Conservation (phyloP, 2,329 filamentous ascomycete species). For the Zelopaecilomyces penicillatus region DNA sequence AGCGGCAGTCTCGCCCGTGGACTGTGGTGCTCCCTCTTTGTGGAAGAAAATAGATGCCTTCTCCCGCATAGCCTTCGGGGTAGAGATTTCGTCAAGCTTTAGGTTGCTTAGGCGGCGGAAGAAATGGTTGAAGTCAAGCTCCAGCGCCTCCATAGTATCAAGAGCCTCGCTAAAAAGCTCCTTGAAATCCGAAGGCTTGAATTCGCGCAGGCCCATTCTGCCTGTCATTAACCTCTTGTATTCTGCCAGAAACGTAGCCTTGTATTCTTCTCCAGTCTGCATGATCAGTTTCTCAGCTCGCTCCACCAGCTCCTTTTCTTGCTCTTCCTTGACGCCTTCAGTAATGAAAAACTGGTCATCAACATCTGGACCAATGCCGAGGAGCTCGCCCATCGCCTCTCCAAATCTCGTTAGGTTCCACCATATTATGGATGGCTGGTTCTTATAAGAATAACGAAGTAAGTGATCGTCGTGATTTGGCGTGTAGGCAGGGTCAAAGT, state of each 20-base stretch:
- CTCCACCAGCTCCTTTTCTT: constrained; percentile 60
- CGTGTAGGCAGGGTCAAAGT: constrained; percentile 89
- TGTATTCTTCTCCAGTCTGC: constrained; percentile 78
- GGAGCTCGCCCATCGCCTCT: constrained; percentile 78
- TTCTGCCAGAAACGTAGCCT: constrained; percentile 75
- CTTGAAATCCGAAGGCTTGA: constrained; percentile 69
- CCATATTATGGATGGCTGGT: constrained; percentile 95
- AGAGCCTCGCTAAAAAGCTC: constrained; percentile 72
- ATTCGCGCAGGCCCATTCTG: constrained; percentile 65
- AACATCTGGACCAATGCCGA: constrained; percentile 66
- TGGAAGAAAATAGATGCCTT: constrained; percentile 71
- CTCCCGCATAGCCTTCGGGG: constrained; percentile 54
- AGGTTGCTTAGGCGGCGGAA: constrained; percentile 71
- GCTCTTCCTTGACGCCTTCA: constrained; percentile 58
- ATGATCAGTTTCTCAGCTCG: constrained; percentile 80
- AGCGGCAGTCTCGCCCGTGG: constrained; percentile 53
- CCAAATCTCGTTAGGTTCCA: constrained; percentile 94
- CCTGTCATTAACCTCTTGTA: constrained; percentile 79
- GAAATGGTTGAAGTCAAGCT: constrained; percentile 90
- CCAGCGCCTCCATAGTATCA: constrained; percentile 70
- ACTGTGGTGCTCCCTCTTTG: constrained; percentile 55
- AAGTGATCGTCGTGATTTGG: constrained; percentile 92
- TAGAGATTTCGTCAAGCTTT: constrained; percentile 53
- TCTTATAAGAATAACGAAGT: constrained; percentile 83
- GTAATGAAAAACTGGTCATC: constrained; percentile 64